phyloP scores from a whole-genome alignment of 2,329 filamentous ascomycete species.

The Microdochium paspali region DNA sequence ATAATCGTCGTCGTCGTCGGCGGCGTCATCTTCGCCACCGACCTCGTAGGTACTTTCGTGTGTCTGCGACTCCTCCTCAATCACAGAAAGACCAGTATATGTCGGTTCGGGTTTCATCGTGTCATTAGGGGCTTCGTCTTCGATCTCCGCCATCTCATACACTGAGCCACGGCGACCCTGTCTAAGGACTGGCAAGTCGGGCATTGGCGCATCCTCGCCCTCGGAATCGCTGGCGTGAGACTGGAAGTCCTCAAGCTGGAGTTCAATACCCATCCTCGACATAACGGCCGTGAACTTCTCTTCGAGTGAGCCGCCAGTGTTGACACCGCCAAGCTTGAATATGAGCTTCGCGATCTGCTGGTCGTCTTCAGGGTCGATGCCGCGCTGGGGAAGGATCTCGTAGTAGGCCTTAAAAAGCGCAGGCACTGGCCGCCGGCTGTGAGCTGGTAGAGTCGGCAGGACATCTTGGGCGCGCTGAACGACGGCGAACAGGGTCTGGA shows the following conservation, averaged over 20 bases:
- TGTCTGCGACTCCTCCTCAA: background rate
- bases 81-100: background rate
- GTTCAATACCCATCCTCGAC: conserved; percentile 1
- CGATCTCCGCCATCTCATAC: background rate
- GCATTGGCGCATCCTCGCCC: background rate
- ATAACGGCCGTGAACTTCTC: conserved; percentile 64
- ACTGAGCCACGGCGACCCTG: background rate
- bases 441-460: conserved; percentile 44
- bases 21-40: too few relatives aligned
- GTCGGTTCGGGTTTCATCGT: background rate
- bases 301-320: conserved; percentile 46
- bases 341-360: conserved; percentile 69
- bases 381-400: conserved; percentile 59
- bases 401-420: conserved; percentile 79
- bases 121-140: background rate
- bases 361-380: conserved; percentile 63
- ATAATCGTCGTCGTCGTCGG: too few relatives aligned
- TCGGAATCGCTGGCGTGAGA: background rate
- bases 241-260: background rate
- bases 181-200: background rate
- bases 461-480: conserved; percentile 62
- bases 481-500: conserved; percentile 69
- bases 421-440: conserved; percentile 59
- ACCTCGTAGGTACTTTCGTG: background rate
- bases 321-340: conserved; percentile 65